These are phyloP conservation scores for Cercospora nicotianae DNA, from an alignment of 2,329 filamentous ascomycete species.

Conservation along the genomic window DNA sequence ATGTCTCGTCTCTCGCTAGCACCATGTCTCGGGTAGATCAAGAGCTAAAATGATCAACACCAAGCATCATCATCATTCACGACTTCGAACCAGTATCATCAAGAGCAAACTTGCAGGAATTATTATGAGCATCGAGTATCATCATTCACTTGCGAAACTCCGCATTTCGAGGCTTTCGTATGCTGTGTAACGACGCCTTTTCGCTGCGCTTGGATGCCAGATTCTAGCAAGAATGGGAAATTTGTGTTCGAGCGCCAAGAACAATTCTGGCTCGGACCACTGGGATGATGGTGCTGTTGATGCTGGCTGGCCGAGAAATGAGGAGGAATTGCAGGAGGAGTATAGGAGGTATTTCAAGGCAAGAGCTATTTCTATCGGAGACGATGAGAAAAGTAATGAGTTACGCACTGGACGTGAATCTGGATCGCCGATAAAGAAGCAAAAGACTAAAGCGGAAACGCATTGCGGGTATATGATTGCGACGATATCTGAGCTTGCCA, in stretches of 20 bases:
- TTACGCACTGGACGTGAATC: no score
- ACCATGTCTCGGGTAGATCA: background rate
- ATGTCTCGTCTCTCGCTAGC: background rate
- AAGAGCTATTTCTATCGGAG: background rate
- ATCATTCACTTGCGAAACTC: background rate
- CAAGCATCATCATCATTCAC: background rate
- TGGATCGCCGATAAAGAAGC: no score
- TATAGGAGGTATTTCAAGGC: background rate
- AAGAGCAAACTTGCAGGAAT: background rate
- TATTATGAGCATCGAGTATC: background rate
- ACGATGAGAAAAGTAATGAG: no score
- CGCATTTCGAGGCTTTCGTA: background rate
- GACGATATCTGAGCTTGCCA: background rate
- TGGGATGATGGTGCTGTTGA: background rate
- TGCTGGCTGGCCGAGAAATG: background rate
- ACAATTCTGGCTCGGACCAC: background rate
- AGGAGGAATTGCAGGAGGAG: background rate
- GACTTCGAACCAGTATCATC: background rate
- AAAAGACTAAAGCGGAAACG: background rate
- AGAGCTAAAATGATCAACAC: background rate
- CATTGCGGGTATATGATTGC: conserved; percentile 24
- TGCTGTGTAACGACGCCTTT: background rate
- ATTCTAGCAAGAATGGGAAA: background rate
- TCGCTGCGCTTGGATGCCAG: background rate
- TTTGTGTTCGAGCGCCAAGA: conserved; percentile 1